phyloP scores from a whole-genome alignment of 1,284 basidiomycete species.

The Apiotrichum gracile region DNA sequence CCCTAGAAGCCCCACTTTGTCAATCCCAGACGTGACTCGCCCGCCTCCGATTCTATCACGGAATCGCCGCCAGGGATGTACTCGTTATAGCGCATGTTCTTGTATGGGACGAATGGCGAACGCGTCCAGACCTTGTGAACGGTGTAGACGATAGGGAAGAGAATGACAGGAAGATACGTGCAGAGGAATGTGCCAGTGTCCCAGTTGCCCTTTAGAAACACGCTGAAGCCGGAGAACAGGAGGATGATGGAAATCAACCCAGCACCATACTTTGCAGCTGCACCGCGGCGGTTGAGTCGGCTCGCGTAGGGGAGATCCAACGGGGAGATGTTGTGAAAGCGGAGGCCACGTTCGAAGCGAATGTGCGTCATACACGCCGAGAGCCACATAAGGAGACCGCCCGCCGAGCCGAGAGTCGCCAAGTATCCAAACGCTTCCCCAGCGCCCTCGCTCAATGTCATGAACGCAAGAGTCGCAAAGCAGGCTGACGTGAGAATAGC shows the following conservation, averaged over 20 bases:
- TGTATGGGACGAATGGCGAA: no score
- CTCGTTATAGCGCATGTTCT: no score
- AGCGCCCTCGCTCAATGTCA: slow-evolving; percentile 54
- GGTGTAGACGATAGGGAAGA: slow-evolving; percentile 4
- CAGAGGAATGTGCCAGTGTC: slow-evolving; percentile 7
- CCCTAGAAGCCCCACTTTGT: no score
- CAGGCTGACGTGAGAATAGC: slow-evolving; percentile 61
- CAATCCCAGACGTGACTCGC: no score
- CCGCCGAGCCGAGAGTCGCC: slow-evolving; percentile 53
- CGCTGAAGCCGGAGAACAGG: slow-evolving; percentile 4
- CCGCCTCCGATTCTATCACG: no score
- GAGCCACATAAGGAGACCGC: slow-evolving; percentile 64
- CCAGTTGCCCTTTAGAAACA: slow-evolving; percentile 15
- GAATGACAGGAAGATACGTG: slow-evolving; percentile 9
- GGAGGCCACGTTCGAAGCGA: slow-evolving; percentile 26
- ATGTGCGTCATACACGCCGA: slow-evolving; percentile 20
- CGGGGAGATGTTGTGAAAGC: slow-evolving; percentile 19
- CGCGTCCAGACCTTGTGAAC: no score
- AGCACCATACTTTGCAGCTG: neutral
- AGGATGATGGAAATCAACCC: slow-evolving; percentile 3
- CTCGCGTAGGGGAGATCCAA: neutral
- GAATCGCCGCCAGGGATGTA: no score
- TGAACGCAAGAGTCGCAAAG: slow-evolving; percentile 56
- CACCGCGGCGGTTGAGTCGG: neutral
- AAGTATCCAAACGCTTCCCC: slow-evolving; percentile 72